Evolutionary conservation across 805 yeast genomes (phyloP), one percentile per base, ranked within the genome.

Genomic region (Lipomyces kockii): DNA sequence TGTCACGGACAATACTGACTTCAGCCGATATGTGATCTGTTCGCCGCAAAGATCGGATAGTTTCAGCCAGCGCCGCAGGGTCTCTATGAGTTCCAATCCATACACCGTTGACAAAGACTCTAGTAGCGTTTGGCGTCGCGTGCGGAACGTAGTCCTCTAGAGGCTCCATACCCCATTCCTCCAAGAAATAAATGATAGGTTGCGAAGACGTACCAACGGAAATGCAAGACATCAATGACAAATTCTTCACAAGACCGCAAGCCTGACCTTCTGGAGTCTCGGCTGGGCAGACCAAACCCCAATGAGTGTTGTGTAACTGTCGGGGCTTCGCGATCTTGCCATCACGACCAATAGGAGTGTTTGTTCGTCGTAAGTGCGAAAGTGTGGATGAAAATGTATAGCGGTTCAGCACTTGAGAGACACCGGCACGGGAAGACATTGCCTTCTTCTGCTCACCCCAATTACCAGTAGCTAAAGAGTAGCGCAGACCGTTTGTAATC

Each of bases 391-490:
- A 92, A 80, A 95, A 95, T 5, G 99, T 95, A 81, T 95, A 95
- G 82, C 99, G 87, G 80, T 95, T 95, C 80, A 95, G 85, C 73
- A 95, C 99, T 83, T 95, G 99, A 34, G 98, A 94, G 58, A 96
- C 99, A 86, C 99, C 99, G 5, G 99, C 99, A 80, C 97, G 89
- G 22, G 98, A 89, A 69, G 95, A 88, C 99, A 95, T 95, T 14
- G 98, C 98, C 80, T 95, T 95, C 88, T 93, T 94, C 80, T 95
- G 99, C 81, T 95, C 99, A 83, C 99, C 99, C 99, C 99, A 95
- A 83, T 95, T 95, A 84, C 99, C 99, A 17, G 99, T 95, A 63
- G 99, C 99, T 76, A 95, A 84, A 52, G 99, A 95, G 81, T 95
- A 95, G 78, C 96, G 91, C 80, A 95, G 86, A 78, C 99, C 99